Conservation (phyloP, 352 stramenopile species). For the Saprolegnia parasitica region DNA sequence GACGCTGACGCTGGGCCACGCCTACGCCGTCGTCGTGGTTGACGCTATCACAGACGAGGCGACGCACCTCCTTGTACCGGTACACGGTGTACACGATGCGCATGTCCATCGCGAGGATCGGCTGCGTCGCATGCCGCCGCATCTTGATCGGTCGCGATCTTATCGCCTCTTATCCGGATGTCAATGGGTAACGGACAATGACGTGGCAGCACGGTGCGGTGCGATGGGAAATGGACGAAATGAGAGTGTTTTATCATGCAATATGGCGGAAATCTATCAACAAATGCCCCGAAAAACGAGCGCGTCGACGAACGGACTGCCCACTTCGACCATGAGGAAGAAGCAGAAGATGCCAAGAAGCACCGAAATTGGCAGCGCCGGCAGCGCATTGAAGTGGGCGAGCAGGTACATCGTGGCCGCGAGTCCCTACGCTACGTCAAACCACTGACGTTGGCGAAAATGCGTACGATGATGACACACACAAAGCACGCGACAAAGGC, state of each 20-base stretch:
- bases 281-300: slow-evolving; percentile 24
- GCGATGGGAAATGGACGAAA: neutral
- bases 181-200: no score
- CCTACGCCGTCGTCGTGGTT: neutral
- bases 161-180: no score
- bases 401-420: slow-evolving; percentile 91
- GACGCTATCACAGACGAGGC: neutral
- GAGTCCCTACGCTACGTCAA: slow-evolving; percentile 51
- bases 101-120: neutral
- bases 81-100: neutral
- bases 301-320: slow-evolving; percentile 10
- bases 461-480: slow-evolving; percentile 79
- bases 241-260: neutral
- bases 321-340: slow-evolving; percentile 25
- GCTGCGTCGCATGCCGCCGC: no score
- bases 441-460: neutral
- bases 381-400: slow-evolving; percentile 88
- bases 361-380: slow-evolving; percentile 94
- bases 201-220: no score
- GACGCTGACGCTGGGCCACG: neutral
- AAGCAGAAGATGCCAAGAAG: slow-evolving; percentile 70
- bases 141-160: no score
- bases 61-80: neutral
- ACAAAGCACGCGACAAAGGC: slow-evolving; percentile 90
- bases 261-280: neutral